Conservation (phyloP, 129 eudicot genomes). For the Cynara cardunculus region DNA sequence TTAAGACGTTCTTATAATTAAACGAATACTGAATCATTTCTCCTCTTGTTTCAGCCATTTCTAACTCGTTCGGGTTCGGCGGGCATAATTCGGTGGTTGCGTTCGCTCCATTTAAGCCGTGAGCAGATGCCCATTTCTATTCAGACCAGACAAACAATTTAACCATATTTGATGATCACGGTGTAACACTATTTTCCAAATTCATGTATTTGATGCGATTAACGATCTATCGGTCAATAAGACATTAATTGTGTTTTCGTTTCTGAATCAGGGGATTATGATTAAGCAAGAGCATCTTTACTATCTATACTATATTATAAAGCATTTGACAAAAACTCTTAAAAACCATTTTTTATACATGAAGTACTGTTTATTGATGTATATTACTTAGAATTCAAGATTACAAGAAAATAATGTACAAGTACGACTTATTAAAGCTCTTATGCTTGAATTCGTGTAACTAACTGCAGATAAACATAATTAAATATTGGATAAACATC, state of each 20-base stretch:
- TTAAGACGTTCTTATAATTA: neutral
- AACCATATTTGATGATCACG: conserved; percentile 14
- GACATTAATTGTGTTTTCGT: neutral
- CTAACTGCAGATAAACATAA: no score
- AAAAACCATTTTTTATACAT: no score
- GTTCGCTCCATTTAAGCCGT: conserved; percentile 55
- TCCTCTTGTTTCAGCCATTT: conserved; percentile 43
- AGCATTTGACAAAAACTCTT: no score
- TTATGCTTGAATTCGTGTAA: no score
- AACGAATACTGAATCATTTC: neutral
- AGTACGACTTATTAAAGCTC: no score
- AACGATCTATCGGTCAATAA: conserved; percentile 2
- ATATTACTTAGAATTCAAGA: no score
- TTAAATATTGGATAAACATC: no score
- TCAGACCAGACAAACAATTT: conserved; percentile 12
- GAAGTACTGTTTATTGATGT: no score
- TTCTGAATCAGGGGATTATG: neutral
- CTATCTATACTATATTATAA: no score
- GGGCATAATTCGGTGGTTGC: conserved; percentile 67
- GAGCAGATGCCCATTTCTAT: conserved; percentile 4
- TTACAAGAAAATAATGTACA: no score
- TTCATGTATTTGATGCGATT: neutral
- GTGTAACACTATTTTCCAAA: conserved; percentile 4
- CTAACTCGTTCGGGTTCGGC: conserved; percentile 76
- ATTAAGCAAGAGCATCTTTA: neutral